These are phyloP conservation scores for Takakia lepidozioides DNA, from an alignment of 225 moss, liverwort and hornwort species.

Conservation along the genomic window DNA sequence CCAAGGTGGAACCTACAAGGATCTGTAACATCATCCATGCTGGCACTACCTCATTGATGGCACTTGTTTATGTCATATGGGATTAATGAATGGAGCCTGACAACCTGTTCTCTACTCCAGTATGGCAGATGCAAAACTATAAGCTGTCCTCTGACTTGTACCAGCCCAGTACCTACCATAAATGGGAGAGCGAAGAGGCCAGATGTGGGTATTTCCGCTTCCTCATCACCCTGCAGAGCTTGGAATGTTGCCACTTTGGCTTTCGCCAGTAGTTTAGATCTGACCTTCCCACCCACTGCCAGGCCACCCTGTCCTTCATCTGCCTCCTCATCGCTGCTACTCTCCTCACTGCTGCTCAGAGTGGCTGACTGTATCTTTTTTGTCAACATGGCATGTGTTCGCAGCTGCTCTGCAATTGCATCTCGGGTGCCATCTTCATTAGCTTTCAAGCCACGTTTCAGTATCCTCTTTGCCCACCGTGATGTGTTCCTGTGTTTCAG, in stretches of 20 bases:
- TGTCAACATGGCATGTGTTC: conserved; percentile 72
- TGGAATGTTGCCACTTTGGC: conserved; percentile 83
- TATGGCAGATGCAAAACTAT: too few species aligned
- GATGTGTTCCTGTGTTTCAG: conserved; percentile 97
- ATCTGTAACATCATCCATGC: too few species aligned
- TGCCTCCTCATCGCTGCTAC: conserved; percentile 45
- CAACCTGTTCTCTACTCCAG: too few species aligned
- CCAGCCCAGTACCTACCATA: too few species aligned
- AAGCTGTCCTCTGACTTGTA: too few species aligned
- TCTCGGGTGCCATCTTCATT: conserved; percentile 91
- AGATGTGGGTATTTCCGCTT: conserved; percentile 52
- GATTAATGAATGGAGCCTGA: too few species aligned
- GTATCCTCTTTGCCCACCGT: conserved; percentile 88
- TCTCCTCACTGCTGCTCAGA: conserved; percentile 58
- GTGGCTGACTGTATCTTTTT: conserved; percentile 82
- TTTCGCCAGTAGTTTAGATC: conserved; percentile 61
- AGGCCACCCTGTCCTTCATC: conserved; percentile 26
- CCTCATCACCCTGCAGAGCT: conserved; percentile 71
- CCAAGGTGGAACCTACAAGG: too few species aligned
- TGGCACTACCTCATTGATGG: too few species aligned
- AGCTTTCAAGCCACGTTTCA: conserved; percentile 77
- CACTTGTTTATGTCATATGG: too few species aligned
- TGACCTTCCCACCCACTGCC: conserved; percentile 29
- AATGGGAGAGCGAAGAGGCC: conserved; percentile 95
- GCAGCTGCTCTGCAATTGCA: conserved; percentile 94